These are phyloP conservation scores for Neurospora sp. DNA, from an alignment of 495 filamentous ascomycete genomes.

Conservation along the genomic window DNA sequence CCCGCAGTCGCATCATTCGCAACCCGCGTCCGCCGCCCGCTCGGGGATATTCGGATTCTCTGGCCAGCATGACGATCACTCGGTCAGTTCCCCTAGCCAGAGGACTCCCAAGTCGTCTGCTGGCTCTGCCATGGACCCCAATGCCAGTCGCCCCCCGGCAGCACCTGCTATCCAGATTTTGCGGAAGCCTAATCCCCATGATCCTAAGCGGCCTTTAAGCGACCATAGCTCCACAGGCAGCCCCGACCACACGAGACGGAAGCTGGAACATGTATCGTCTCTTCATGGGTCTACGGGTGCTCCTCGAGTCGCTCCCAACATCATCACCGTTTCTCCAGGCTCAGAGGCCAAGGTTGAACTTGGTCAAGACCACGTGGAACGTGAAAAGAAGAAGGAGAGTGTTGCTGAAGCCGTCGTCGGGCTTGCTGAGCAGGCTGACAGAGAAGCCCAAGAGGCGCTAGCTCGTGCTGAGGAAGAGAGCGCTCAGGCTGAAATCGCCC, in stretches of 20 bases:
- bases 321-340: constrained; percentile 8
- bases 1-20: constrained; percentile 31
- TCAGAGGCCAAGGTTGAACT: constrained; percentile 7
- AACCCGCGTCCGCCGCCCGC: constrained; percentile 17
- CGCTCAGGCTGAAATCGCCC: constrained; percentile 36
- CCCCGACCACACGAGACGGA: constrained; percentile 34
- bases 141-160: constrained; percentile 15
- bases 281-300: constrained; percentile 12
- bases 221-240: constrained; percentile 29
- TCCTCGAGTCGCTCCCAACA: not conserved
- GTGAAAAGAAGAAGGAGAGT: constrained; percentile 45
- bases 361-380: constrained; percentile 1
- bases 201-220: constrained; percentile 30
- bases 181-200: constrained; percentile 28
- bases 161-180: constrained; percentile 24
- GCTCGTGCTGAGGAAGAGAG: constrained; percentile 45
- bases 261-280: constrained; percentile 34
- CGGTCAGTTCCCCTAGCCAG: constrained; percentile 24
- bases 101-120: constrained; percentile 30
- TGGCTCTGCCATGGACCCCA: not conserved
- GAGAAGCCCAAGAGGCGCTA: constrained; percentile 58
- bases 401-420: constrained; percentile 63
- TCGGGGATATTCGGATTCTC: constrained; percentile 13
- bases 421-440: constrained; percentile 56
- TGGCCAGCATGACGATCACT: constrained; percentile 16